Conservation (phyloP, 2,329 filamentous ascomycete genomes). For the Emericellopsis cladophorae region DNA sequence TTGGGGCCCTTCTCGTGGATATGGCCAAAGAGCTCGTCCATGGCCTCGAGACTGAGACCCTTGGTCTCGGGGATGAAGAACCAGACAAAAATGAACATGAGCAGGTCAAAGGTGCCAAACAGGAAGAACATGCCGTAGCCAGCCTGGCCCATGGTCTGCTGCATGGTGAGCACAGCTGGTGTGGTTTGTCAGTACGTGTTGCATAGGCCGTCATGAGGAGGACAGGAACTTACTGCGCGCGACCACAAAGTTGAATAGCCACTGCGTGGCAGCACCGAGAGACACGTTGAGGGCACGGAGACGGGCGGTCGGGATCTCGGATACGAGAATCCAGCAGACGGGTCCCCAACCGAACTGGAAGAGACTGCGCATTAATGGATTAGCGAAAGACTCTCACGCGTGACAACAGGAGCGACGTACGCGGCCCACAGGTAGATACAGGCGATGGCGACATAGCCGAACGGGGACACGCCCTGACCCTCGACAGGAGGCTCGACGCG, state of each 20-base stretch:
- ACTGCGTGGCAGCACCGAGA: constrained; percentile 55
- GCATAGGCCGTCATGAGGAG: neutral
- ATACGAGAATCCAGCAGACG: constrained; percentile 59
- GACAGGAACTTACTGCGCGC: constrained; percentile 31
- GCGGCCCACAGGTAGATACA: constrained; percentile 62
- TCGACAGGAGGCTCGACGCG: constrained; percentile 44
- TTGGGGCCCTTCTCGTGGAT: constrained; percentile 21
- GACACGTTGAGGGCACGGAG: constrained; percentile 56
- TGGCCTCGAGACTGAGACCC: constrained; percentile 48
- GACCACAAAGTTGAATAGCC: constrained; percentile 65
- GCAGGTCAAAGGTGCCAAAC: constrained; percentile 52
- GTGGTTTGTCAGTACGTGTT: neutral
- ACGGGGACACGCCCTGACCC: constrained; percentile 40
- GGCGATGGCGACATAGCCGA: constrained; percentile 54
- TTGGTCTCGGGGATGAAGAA: constrained; percentile 63
- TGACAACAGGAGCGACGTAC: constrained; percentile 11
- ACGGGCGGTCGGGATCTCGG: constrained; percentile 55
- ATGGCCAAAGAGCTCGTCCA: constrained; percentile 54
- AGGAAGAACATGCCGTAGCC: constrained; percentile 53
- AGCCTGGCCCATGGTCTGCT: constrained; percentile 34
- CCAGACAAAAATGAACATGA: constrained; percentile 54
- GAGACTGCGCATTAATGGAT: constrained; percentile 20
- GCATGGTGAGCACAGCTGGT: constrained; percentile 50
- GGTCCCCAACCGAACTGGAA: constrained; percentile 63
- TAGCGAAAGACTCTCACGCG: neutral